A percentile compares a stretch with the other conserved stretches of the same genome.
phyloP scores from a whole-genome alignment of 768 basidiomycete species.

The Termitomyces sp. region DNA sequence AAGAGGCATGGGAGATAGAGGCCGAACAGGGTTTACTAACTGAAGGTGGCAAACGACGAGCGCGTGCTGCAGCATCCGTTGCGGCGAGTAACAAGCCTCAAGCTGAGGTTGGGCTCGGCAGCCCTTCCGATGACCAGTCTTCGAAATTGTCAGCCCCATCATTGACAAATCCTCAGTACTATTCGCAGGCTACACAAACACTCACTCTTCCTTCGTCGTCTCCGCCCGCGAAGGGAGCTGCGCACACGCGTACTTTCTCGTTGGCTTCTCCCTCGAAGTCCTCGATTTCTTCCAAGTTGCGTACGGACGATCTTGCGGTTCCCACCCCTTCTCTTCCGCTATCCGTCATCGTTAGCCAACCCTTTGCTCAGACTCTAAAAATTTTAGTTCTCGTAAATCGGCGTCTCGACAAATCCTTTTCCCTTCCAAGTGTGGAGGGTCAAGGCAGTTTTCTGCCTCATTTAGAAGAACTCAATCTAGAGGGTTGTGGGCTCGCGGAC shows the following conservation, averaged over 20 bases:
- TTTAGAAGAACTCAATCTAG: constrained; percentile 70
- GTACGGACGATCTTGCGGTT: constrained; percentile 41
- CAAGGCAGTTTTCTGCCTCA: constrained; percentile 45
- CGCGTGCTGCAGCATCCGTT: constrained; percentile 46
- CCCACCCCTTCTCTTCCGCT: constrained; percentile 69
- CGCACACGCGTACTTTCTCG: constrained; percentile 63
- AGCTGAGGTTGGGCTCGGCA: constrained; percentile 19
- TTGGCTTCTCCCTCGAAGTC: constrained; percentile 29
- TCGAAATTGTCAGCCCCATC: constrained; percentile 26
- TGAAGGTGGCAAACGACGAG: constrained; percentile 66
- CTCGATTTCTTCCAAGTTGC: constrained; percentile 10
- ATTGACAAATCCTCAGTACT: constrained; percentile 55
- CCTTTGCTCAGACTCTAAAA: constrained; percentile 54
- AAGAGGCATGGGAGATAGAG: constrained; percentile 78
- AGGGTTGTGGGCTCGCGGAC: constrained; percentile 68
- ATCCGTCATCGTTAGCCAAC: constrained; percentile 50
- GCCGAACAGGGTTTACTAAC: constrained; percentile 71
- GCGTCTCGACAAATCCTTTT: constrained; percentile 60
- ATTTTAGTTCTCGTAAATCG: constrained; percentile 58
- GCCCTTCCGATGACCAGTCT: constrained; percentile 16
- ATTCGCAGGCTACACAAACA: constrained; percentile 45
- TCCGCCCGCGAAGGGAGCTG: constrained; percentile 40
- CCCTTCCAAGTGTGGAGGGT: constrained; percentile 37
- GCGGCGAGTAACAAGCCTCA: constrained; percentile 11
- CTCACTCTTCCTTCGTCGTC: constrained; percentile 61